Conservation (phyloP, 2,329 filamentous ascomycete species). For the Magnaporthiopsis poae region DNA sequence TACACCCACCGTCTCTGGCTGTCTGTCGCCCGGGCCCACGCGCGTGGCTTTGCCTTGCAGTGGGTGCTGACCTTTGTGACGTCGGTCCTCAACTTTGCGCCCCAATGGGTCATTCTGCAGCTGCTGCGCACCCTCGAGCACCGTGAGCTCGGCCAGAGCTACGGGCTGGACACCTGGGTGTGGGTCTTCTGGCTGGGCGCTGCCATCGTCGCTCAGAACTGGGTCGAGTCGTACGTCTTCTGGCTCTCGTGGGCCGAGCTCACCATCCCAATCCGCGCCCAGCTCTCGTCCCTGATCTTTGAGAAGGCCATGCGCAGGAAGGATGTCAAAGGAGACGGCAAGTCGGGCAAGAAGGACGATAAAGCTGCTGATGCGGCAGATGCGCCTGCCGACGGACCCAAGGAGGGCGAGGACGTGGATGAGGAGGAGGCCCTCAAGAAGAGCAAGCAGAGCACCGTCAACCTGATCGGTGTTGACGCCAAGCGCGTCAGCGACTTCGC, state of each 20-base stretch:
- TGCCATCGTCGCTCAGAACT: constrained; percentile 47
- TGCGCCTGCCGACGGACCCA: constrained; percentile 24
- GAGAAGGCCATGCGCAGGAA: constrained; percentile 68
- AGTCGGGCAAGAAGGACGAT: constrained; percentile 29
- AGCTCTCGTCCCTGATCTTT: constrained; percentile 64
- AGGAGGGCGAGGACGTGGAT: constrained; percentile 37
- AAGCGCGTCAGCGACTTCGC: constrained; percentile 60
- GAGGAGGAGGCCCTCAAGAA: constrained; percentile 34
- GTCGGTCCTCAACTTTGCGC: constrained; percentile 54
- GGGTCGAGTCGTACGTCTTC: constrained; percentile 44
- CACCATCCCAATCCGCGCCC: constrained; percentile 55
- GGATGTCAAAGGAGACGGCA: constrained; percentile 58
- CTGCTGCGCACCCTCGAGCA: constrained; percentile 56
- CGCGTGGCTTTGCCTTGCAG: constrained; percentile 45
- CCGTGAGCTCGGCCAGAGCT: constrained; percentile 32
- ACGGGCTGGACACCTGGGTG: constrained; percentile 50
- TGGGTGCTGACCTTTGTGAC: constrained; percentile 44
- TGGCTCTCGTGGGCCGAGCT: constrained; percentile 58
- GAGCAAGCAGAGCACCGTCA: constrained; percentile 63
- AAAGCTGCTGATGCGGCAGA: constrained; percentile 20
- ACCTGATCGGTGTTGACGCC: constrained; percentile 67
- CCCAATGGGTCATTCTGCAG: constrained; percentile 58
- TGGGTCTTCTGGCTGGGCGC: constrained; percentile 57
- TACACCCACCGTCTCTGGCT: constrained; percentile 47
- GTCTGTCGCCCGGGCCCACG: constrained; percentile 49